Evolutionary conservation across 2,329 filamentous ascomycete species (phyloP).

Genomic region (Alternaria infectoria): DNA sequence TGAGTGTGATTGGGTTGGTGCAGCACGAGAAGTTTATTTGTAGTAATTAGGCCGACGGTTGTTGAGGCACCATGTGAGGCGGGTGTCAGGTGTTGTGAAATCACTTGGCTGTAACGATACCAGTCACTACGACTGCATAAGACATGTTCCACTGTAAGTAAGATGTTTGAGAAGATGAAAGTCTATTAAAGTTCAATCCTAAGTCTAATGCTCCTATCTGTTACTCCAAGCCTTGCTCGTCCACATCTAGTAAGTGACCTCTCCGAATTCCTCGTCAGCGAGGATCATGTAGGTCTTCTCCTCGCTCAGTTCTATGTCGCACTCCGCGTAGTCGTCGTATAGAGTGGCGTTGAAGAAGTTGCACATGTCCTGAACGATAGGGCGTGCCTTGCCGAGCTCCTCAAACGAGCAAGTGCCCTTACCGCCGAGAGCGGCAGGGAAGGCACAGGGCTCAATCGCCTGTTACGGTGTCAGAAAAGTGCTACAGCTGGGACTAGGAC

Average conservation of each 20-base stretch:
- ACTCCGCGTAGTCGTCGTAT: constrained; percentile 22
- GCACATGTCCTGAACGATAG: constrained; percentile 28
- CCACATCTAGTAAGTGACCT: not conserved
- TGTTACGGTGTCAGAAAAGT: not conserved
- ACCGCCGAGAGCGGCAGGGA: constrained; percentile 16
- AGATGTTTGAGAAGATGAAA: not conserved
- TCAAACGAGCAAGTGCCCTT: constrained; percentile 18
- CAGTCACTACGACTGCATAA: not conserved
- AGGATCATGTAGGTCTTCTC: constrained; percentile 25
- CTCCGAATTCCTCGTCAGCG: constrained; percentile 9
- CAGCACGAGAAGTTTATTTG: not conserved
- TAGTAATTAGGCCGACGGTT: not conserved
- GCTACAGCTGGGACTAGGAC: not conserved
- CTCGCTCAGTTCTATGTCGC: constrained; percentile 21
- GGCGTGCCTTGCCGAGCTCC: constrained; percentile 21
- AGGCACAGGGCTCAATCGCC: constrained; percentile 26
- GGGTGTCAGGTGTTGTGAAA: not conserved
- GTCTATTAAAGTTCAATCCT: not conserved
- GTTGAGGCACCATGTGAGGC: not conserved
- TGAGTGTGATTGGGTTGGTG: not conserved
- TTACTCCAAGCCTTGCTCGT: not conserved
- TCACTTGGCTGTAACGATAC: not conserved
- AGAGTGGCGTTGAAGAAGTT: constrained; percentile 36
- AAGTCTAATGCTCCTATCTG: not conserved
- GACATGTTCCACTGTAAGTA: not conserved